These are phyloP conservation scores for Mycosarcoma mackinlayi DNA, from an alignment of 1,284 basidiomycete genomes.

Conservation along the genomic window DNA sequence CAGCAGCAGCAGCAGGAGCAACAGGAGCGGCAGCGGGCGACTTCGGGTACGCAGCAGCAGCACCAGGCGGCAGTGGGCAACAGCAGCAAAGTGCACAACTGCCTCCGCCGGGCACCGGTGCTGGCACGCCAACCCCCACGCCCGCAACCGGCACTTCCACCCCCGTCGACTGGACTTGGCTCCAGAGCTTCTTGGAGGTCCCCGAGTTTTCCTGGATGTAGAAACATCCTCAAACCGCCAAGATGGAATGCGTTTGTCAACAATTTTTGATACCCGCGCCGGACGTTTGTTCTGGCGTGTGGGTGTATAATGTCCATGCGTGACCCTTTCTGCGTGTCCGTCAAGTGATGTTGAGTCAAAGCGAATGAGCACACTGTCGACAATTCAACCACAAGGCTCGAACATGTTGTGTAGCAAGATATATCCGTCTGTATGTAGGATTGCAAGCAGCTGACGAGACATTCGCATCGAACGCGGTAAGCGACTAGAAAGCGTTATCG, in stretches of 20 bases:
- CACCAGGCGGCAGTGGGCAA: neutral
- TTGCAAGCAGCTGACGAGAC: too few relatives aligned
- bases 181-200: conserved; percentile 51
- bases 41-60: conserved; percentile 16
- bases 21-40: conserved; percentile 6
- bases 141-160: conserved; percentile 38
- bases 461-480: too few relatives aligned
- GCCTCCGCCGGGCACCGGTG: too few relatives aligned
- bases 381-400: too few relatives aligned
- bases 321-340: neutral
- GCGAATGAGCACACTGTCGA: too few relatives aligned
- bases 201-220: conserved; percentile 53
- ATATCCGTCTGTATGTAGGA: neutral
- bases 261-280: too few relatives aligned
- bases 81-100: too few relatives aligned
- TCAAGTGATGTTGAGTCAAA: too few relatives aligned
- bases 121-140: conserved; percentile 18
- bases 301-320: neutral
- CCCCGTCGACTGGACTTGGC: conserved; percentile 49
- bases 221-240: too few relatives aligned
- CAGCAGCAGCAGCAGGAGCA: neutral
- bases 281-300: too few relatives aligned
- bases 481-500: conserved; percentile 49
- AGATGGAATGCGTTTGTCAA: neutral
- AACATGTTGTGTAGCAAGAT: neutral